Evolutionary conservation across 169 alveolate species (phyloP).

Genomic region (Theileria parva): DNA sequence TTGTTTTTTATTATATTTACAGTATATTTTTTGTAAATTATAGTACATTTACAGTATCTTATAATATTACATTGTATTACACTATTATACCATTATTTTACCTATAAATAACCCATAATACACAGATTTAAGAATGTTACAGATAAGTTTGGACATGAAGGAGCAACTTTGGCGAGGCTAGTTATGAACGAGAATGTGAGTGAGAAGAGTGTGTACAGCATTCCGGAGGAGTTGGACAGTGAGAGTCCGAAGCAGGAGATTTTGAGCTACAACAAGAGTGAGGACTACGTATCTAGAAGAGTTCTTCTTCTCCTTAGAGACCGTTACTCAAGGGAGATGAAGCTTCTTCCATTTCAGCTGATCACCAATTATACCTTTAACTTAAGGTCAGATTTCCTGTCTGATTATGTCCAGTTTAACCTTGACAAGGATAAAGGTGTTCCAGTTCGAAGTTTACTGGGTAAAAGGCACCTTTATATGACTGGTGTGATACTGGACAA

Average conservation of each 20-base stretch:
- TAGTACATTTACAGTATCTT: neutral
- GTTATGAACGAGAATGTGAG: constrained; percentile 17
- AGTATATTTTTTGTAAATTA: too few relatives aligned
- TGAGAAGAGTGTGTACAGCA: constrained; percentile 6
- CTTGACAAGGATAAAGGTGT: neutral
- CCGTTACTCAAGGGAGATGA: constrained; percentile 25
- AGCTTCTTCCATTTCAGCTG: constrained; percentile 52
- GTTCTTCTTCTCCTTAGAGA: constrained; percentile 38
- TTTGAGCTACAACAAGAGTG: constrained; percentile 7
- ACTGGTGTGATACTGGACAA: constrained; percentile 16
- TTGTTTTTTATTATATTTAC: too few relatives aligned
- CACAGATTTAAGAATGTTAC: neutral
- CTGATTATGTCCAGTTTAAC: constrained; percentile 20
- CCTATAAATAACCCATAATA: neutral
- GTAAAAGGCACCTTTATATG: constrained; percentile 2
- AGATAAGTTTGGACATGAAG: constrained; percentile 65
- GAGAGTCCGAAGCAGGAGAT: constrained; percentile 14
- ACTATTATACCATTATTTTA: neutral
- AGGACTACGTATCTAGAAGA: constrained; percentile 26
- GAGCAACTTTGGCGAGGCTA: constrained; percentile 32
- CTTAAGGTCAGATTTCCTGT: constrained; percentile 47
- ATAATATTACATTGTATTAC: too few relatives aligned
- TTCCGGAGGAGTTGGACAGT: constrained; percentile 9
- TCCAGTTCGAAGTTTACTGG: neutral
- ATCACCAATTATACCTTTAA: constrained; percentile 41